Evolutionary conservation across 208 protist species (phyloP).

Genomic region (Herpetomonas samuelpessoai): DNA sequence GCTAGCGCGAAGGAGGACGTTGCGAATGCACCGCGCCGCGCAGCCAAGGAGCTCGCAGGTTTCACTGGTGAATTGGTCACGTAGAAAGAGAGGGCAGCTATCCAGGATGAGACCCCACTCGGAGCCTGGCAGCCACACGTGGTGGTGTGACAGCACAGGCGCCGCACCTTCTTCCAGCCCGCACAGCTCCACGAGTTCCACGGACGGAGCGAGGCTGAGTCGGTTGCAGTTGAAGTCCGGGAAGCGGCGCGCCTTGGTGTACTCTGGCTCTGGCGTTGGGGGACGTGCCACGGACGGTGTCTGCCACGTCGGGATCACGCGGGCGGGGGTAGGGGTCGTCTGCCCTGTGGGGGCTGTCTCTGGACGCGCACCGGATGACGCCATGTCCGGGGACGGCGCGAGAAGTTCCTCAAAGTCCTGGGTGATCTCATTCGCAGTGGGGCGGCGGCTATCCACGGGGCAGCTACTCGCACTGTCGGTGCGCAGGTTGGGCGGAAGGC

Average conservation of each 20-base stretch:
- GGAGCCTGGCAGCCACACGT: neutral
- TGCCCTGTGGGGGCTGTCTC: too few species aligned
- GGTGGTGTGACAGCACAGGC: neutral
- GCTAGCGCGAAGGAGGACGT: constrained; percentile 4
- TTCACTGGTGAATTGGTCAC: constrained; percentile 8
- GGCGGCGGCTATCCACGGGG: too few species aligned
- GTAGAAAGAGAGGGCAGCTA: constrained; percentile 5
- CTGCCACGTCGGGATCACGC: too few species aligned
- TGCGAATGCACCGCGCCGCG: constrained; percentile 1
- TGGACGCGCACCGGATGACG: too few species aligned
- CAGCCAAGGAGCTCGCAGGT: neutral
- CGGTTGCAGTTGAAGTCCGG: neutral
- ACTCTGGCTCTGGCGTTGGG: neutral
- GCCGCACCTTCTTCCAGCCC: neutral
- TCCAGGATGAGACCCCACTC: constrained; percentile 7
- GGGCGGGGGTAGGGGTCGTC: too few species aligned
- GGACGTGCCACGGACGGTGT: too few species aligned
- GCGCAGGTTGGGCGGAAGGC: too few species aligned
- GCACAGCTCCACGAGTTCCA: neutral
- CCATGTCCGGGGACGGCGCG: too few species aligned
- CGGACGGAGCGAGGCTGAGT: neutral
- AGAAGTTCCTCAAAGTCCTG: too few species aligned
- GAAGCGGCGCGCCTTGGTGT: neutral
- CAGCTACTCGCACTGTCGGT: too few species aligned
- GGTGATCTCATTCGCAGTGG: too few species aligned